Evolutionary conservation across 768 basidiomycete species (phyloP), one percentile per base, ranked within the genome.

Genomic region (Rhodotorula paludigena): DNA sequence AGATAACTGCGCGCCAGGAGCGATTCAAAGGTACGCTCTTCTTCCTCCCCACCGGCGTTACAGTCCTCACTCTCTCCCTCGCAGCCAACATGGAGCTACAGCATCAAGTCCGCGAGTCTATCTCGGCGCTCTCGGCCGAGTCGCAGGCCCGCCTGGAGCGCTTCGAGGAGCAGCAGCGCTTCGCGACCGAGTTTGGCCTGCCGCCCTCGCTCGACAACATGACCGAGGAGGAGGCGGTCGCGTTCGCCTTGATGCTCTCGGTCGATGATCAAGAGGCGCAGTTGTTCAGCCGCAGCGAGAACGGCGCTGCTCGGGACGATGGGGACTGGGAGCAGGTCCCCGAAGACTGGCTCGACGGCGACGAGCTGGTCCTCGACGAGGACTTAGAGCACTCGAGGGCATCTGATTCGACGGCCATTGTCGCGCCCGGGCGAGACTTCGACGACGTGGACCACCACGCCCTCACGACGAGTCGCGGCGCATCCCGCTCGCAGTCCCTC

Each of bases 161-260:
- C 0, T 56, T 47, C 42, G 48, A 51, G 5, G 57, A 71, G n/a
- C 57, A 58, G 12, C 56, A 57, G 3, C 65, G 63, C 23, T 11
- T 57, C 23, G 30, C 53, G 2, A 15, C 10, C 51, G 53, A 66
- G 20, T 67, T 60, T 16, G 70, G 70, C 32, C 44, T 71, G 4
- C 70, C 70, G 14, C 65, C 65, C 3, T 32, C 57, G 20, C 65
- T 71, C 36, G 65, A 63, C 15, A 66, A 64, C 45, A 57, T 71
- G 61, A 71, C 70, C 5, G 70, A 71, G 39, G 64, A 66, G 18
- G 70, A 71, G 45, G 70, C 70, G 32, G 56, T 71, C 54, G 65
- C 62, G 11, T 64, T 64, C n/a, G 70, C 70, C 7, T 57, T 63
- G 58, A 64, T 71, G 53, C 54, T 71, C 11, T 64, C 62, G 14